phyloP scores from a whole-genome alignment of 805 yeast species.

The Torulaspora quercuum region DNA sequence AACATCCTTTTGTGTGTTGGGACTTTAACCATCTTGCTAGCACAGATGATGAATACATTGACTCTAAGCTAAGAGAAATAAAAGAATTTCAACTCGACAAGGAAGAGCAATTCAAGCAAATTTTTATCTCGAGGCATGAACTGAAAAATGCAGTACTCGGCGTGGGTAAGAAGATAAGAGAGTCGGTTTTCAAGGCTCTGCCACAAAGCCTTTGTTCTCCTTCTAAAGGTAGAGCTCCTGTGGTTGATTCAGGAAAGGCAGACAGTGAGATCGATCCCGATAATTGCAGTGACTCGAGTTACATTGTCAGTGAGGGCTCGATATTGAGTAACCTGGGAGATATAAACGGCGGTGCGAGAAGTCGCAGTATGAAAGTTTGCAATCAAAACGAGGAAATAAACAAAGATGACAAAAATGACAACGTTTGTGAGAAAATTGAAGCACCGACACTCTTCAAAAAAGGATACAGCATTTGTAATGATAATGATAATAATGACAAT shows the following conservation, averaged over 20 bases:
- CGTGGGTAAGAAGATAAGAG: slow-evolving; percentile 62
- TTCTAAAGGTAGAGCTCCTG: slow-evolving; percentile 3
- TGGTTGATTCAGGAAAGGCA: slow-evolving; percentile 1
- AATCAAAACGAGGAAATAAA: neutral
- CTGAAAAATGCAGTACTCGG: slow-evolving; percentile 77
- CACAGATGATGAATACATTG: slow-evolving; percentile 10
- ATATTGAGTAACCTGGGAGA: slow-evolving; percentile 17
- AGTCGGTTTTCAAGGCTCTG: slow-evolving; percentile 18
- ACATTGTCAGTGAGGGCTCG: slow-evolving; percentile 27
- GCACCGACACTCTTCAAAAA: slow-evolving; percentile 9
- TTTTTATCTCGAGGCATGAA: slow-evolving; percentile 63
- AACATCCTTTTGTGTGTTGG: slow-evolving; percentile 64
- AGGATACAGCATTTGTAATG: slow-evolving; percentile 16
- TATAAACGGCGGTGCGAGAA: neutral
- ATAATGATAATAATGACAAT: slow-evolving; percentile 14
- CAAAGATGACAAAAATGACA: slow-evolving; percentile 4
- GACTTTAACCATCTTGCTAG: slow-evolving; percentile 35
- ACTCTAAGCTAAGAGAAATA: slow-evolving; percentile 20
- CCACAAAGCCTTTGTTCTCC: slow-evolving; percentile 1
- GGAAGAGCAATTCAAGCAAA: slow-evolving; percentile 39
- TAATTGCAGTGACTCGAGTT: slow-evolving; percentile 18
- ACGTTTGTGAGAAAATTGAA: neutral
- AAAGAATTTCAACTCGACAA: slow-evolving; percentile 32
- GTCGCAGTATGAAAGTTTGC: neutral
- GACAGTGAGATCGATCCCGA: slow-evolving; percentile 2